Base-by-base conservation (phyloP, 306 rosid species). In the Fagus sylvatica region DNA sequence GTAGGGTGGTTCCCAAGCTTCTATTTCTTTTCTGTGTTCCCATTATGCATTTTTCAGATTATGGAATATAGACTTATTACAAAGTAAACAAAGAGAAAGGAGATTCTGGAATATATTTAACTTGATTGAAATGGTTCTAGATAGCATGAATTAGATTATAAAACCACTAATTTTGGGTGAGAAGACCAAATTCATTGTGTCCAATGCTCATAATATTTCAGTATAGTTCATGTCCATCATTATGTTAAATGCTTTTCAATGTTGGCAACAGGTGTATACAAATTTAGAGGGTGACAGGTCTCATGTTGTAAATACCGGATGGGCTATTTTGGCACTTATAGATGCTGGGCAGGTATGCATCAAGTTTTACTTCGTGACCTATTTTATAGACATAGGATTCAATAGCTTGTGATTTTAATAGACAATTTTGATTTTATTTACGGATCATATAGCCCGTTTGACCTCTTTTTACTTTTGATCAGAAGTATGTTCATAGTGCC, bases 301-400 rank as follows among this genome's bases (percentile, higher is more conserved):
- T 39, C 98, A 93, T 87, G 85, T 81, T 33, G 98, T 93, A 41
- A 89, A 87, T 67, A 93, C 97, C 7, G 95, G 85, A 67, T 93
- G 97, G 97, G 97, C 98, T 53, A 66, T 91, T 89, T 68, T 85
- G 80, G 84, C 93, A 76, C 97, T 93, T 53, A 85, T 93, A 48
- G 93, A 75, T 74, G 98, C 93, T 57, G 92, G 86, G 54, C 98
- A 91, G 95, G 98, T 91, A 86, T 57, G 16, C 41, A 80, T 68
- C 69, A 72, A 74, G 42, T 57, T 75, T 76, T 82, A 70, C 54
- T 51, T 42, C 10, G 1, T 39, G 9, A 28, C 42, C 40, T 64
- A 30, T 79, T 74, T 51, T 19, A 61, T 73, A 54, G 32, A 70
- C 32, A 39, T 37, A 2, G 33, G 53, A 75, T 56, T 69, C 15